Evolutionary conservation across 2,329 filamentous ascomycete species (phyloP).

Genomic region (Colletotrichum paranaense): DNA sequence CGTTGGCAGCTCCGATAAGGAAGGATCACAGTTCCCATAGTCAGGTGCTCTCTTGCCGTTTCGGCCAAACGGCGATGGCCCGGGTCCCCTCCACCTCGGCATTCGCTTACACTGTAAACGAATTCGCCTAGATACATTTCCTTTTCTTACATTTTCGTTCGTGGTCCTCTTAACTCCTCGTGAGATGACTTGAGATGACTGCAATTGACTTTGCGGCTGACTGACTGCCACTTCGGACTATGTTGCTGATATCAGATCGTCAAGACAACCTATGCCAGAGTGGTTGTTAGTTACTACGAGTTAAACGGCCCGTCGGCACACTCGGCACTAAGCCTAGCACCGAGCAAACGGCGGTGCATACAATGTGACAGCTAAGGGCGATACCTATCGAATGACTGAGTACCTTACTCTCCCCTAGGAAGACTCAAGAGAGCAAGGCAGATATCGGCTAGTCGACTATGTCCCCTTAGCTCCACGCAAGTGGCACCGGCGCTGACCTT

Average conservation of each 20-base stretch:
- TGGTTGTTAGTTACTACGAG: neutral
- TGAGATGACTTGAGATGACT: neutral
- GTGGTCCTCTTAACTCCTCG: no score
- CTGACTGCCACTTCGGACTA: neutral
- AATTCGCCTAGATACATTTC: neutral
- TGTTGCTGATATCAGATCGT: slow-evolving; percentile 9
- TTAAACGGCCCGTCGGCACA: neutral
- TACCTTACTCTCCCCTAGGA: neutral
- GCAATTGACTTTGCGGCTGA: slow-evolving; percentile 6
- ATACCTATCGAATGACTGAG: neutral
- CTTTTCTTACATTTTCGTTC: no score
- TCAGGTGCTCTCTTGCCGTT: slow-evolving; percentile 9
- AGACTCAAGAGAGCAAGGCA: neutral
- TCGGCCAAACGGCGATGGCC: neutral
- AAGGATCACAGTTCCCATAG: neutral
- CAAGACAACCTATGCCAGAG: neutral
- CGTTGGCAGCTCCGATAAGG: neutral
- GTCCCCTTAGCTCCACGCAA: neutral
- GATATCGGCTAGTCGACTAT: neutral
- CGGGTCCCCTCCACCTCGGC: neutral
- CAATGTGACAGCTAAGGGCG: neutral
- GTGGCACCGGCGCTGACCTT: neutral
- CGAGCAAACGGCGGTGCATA: neutral
- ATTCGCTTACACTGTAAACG: neutral
- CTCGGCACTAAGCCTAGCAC: neutral